These are phyloP conservation scores for Chlamydomonas eustigma DNA, from an alignment of 139 green algal genomes.

Conservation along the genomic window DNA sequence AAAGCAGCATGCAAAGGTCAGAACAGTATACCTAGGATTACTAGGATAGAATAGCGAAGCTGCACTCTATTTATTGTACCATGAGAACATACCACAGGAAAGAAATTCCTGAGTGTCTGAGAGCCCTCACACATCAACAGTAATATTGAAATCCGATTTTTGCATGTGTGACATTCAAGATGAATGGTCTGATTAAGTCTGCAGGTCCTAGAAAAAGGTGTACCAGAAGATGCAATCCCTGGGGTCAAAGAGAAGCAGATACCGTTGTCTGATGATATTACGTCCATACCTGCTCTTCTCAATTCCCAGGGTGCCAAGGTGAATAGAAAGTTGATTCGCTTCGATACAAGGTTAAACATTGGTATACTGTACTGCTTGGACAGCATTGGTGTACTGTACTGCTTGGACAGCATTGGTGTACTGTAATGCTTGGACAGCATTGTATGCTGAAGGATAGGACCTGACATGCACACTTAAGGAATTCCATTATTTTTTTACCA, in stretches of 20 bases:
- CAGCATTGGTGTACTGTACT: too few species aligned
- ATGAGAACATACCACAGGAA: too few species aligned
- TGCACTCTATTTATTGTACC: not conserved
- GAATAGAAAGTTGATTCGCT: not conserved
- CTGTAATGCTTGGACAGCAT: too few species aligned
- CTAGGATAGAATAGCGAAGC: not conserved
- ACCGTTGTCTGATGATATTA: constrained; percentile 40
- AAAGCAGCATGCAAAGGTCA: constrained; percentile 51
- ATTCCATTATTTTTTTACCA: not conserved
- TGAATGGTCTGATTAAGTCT: not conserved
- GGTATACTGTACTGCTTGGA: too few species aligned
- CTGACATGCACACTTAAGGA: not conserved
- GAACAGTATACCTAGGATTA: not conserved
- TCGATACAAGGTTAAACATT: not conserved
- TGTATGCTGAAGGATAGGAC: too few species aligned
- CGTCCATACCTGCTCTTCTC: constrained; percentile 49
- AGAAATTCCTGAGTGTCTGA: too few species aligned
- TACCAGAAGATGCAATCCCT: constrained; percentile 44
- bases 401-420: too few species aligned
- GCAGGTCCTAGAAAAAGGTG: constrained; percentile 49
- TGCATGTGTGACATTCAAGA: not conserved
- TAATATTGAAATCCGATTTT: not conserved
- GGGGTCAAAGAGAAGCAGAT: constrained; percentile 47
- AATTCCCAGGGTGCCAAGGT: constrained; percentile 62
- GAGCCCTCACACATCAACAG: not conserved